Evolutionary conservation across 352 stramenopile species (phyloP).

Genomic region (Phytophthora quininea): DNA sequence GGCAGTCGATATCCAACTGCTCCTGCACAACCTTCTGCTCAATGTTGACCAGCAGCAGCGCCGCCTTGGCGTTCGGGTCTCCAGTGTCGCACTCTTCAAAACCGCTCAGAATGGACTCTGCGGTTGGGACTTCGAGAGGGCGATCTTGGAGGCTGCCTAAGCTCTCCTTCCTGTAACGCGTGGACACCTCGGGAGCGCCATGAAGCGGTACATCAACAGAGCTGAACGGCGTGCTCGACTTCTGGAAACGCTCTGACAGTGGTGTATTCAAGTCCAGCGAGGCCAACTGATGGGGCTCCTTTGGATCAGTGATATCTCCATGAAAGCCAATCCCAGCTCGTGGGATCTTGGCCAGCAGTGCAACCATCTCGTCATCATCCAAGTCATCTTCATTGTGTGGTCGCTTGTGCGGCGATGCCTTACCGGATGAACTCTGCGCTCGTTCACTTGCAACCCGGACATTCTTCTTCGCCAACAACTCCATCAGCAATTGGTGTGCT

Average conservation of each 20-base stretch:
- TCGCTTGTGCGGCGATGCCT: slow-evolving; percentile 48
- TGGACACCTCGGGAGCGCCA: slow-evolving; percentile 39
- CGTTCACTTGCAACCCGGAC: not conserved
- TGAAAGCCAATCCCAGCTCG: slow-evolving; percentile 82
- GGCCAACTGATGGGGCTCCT: slow-evolving; percentile 56
- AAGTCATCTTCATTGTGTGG: slow-evolving; percentile 58
- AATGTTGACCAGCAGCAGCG: slow-evolving; percentile 56
- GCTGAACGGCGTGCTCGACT: slow-evolving; percentile 79
- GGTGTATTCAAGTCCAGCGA: slow-evolving; percentile 52
- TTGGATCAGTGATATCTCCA: slow-evolving; percentile 63
- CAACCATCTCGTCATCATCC: slow-evolving; percentile 61
- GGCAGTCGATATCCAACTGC: slow-evolving; percentile 69
- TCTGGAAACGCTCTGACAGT: slow-evolving; percentile 77
- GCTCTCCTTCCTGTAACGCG: slow-evolving; percentile 37
- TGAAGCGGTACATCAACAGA: slow-evolving; percentile 67
- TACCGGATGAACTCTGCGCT: slow-evolving; percentile 5
- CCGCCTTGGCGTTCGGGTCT: slow-evolving; percentile 73
- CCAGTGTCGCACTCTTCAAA: slow-evolving; percentile 85
- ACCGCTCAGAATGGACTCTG: slow-evolving; percentile 77
- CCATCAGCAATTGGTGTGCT: slow-evolving; percentile 55
- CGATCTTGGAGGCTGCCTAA: slow-evolving; percentile 25
- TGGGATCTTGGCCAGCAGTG: slow-evolving; percentile 67
- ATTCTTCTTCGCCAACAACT: slow-evolving; percentile 29
- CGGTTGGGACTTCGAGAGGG: slow-evolving; percentile 64
- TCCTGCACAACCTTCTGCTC: slow-evolving; percentile 44